Percentiles rank a stretch among this genome's conserved stretches.
phyloP scores from a whole-genome alignment of 2,329 filamentous ascomycete species.

The Trichoderma arundinaceum region DNA sequence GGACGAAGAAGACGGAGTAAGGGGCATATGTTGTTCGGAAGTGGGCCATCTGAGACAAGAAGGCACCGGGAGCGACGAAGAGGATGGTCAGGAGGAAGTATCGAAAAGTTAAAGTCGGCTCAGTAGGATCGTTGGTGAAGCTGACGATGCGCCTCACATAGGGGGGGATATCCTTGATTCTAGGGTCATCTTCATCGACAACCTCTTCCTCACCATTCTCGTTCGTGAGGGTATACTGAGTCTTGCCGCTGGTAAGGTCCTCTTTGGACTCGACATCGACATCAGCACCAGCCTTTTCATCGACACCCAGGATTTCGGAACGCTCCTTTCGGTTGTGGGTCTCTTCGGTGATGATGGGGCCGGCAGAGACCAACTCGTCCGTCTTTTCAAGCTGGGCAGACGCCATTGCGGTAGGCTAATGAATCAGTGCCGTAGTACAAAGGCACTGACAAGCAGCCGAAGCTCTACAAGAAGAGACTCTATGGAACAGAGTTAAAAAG shows the following conservation, averaged over 20 bases:
- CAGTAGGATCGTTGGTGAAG: constrained; percentile 60
- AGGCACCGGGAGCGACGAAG: constrained; percentile 63
- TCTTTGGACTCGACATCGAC: constrained; percentile 31
- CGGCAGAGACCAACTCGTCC: constrained; percentile 12
- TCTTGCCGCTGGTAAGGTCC: constrained; percentile 22
- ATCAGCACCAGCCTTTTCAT: constrained; percentile 29
- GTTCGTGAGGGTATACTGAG: constrained; percentile 34
- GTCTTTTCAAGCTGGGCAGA: constrained; percentile 24
- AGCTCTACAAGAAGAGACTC: background rate
- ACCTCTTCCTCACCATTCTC: constrained; percentile 39
- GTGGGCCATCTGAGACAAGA: constrained; percentile 61
- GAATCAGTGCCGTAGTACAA: background rate
- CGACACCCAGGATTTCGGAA: constrained; percentile 27
- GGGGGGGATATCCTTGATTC: constrained; percentile 58
- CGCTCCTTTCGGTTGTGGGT: constrained; percentile 16
- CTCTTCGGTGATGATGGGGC: constrained; percentile 13
- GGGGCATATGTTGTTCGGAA: constrained; percentile 63
- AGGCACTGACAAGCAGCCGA: constrained; percentile 8
- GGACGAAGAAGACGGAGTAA: constrained; percentile 67
- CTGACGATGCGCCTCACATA: constrained; percentile 60
- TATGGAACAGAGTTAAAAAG: background rate
- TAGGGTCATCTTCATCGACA: constrained; percentile 54
- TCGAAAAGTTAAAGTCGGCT: constrained; percentile 64
- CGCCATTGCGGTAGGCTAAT: constrained; percentile 12
- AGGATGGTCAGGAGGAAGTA: constrained; percentile 62